Evolutionary conservation across 2,329 filamentous ascomycete species (phyloP).

Genomic region (Colletotrichum simmondsii): DNA sequence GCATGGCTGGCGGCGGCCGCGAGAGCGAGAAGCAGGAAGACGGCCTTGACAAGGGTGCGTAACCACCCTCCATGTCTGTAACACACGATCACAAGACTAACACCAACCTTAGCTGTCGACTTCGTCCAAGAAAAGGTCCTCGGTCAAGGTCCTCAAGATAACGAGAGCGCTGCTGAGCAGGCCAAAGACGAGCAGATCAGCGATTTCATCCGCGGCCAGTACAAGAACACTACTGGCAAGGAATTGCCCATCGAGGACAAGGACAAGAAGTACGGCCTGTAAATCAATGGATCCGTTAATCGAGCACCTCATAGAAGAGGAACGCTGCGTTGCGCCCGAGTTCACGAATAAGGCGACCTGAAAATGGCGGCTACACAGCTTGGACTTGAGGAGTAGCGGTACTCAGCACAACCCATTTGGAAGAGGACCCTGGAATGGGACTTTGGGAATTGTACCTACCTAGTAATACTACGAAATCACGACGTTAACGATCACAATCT

Average conservation of each 20-base stretch:
- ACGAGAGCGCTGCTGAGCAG: slow-evolving; percentile 80
- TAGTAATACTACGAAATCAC: not conserved
- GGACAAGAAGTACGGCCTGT: slow-evolving; percentile 32
- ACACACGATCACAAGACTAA: not conserved
- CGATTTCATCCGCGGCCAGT: slow-evolving; percentile 76
- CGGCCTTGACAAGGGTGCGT: slow-evolving; percentile 79
- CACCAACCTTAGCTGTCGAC: slow-evolving; percentile 71
- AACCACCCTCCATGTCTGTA: not conserved
- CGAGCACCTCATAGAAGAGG: not conserved
- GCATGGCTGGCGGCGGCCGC: slow-evolving; percentile 75
- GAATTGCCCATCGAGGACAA: slow-evolving; percentile 78
- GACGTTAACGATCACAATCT: slow-evolving; percentile 2
- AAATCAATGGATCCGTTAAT: not conserved
- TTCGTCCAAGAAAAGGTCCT: slow-evolving; percentile 81
- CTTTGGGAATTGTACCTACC: slow-evolving; percentile 6
- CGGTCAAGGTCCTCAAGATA: slow-evolving; percentile 75
- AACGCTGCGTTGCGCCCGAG: not conserved
- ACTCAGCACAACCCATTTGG: not conserved
- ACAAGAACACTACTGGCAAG: slow-evolving; percentile 75
- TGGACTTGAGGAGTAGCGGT: not conserved
- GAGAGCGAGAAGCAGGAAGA: slow-evolving; percentile 87
- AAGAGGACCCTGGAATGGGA: slow-evolving; percentile 7
- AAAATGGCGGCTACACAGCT: not conserved
- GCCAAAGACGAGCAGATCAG: slow-evolving; percentile 85
- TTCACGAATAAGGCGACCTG: not conserved